A percentile compares a stretch with the other conserved stretches of the same genome.
Conservation (phyloP, 345 rosid genomes). For the Rhodamnia argentea region DNA sequence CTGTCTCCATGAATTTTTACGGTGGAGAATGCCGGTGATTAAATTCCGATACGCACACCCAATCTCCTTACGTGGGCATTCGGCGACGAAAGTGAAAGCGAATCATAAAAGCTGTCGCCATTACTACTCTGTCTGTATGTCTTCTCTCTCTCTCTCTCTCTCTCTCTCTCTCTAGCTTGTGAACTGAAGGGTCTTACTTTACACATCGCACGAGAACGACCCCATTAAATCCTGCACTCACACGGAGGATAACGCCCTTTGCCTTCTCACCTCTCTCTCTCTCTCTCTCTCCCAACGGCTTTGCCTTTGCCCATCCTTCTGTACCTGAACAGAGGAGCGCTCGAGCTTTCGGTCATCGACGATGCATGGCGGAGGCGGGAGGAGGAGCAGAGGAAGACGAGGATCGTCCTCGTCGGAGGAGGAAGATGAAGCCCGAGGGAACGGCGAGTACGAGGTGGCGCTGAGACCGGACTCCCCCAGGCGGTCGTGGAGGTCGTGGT, state of each 20-base stretch:
- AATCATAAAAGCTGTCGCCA: not conserved
- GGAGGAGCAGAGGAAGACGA: not conserved
- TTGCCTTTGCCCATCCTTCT: not conserved
- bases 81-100: not conserved
- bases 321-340: not conserved
- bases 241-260: not conserved
- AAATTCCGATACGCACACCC: not conserved
- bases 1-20: not conserved
- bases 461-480: not conserved
- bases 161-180: not conserved
- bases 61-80: not conserved
- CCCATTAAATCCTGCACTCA: not conserved
- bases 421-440: not conserved
- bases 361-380: not conserved
- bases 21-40: not conserved
- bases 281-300: no score
- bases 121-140: not conserved
- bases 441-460: not conserved
- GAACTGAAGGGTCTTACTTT: not conserved
- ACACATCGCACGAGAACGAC: not conserved
- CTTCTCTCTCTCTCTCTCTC: not conserved
- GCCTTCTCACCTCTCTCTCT: not conserved
- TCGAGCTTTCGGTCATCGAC: not conserved
- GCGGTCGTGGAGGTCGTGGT: not conserved
- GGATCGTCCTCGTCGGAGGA: not conserved